A percentile compares a stretch with the other conserved stretches of the same genome.
These are phyloP conservation scores for Phytopythium boreale DNA, from an alignment of 352 stramenopile genomes.

Conservation along the genomic window DNA sequence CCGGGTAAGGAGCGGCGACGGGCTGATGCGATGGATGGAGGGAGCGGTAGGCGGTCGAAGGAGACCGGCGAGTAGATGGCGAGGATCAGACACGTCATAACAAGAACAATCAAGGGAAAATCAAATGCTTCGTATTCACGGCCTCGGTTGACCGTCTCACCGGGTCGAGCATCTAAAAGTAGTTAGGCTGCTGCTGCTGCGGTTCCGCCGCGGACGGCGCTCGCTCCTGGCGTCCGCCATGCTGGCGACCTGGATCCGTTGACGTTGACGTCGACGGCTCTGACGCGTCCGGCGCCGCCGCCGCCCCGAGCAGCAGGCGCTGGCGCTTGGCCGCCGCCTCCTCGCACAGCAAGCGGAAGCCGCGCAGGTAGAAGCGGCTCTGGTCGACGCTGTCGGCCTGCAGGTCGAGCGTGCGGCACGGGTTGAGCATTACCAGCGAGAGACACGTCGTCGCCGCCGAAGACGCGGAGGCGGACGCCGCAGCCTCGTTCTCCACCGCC, in stretches of 20 bases:
- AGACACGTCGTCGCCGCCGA: conserved; percentile 34
- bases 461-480: background rate
- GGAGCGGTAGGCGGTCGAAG: background rate
- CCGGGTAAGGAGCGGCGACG: background rate
- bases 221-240: background rate
- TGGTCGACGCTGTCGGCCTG: conserved; percentile 53
- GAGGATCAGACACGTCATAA: background rate
- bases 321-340: conserved; percentile 35
- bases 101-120: background rate
- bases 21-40: background rate
- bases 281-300: too few relatives aligned
- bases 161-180: background rate
- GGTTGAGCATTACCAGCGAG: conserved; percentile 69
- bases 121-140: background rate
- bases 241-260: background rate
- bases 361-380: conserved; percentile 40
- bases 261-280: background rate
- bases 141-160: background rate
- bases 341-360: conserved; percentile 57
- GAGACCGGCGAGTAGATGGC: background rate
- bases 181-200: conserved; percentile 3
- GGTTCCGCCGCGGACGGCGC: background rate
- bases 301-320: conserved; percentile 6
- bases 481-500: conserved; percentile 18
- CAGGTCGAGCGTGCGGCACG: conserved; percentile 67